phyloP scores from a whole-genome alignment of 169 alveolate genomes.

The Cytauxzoon felis region DNA sequence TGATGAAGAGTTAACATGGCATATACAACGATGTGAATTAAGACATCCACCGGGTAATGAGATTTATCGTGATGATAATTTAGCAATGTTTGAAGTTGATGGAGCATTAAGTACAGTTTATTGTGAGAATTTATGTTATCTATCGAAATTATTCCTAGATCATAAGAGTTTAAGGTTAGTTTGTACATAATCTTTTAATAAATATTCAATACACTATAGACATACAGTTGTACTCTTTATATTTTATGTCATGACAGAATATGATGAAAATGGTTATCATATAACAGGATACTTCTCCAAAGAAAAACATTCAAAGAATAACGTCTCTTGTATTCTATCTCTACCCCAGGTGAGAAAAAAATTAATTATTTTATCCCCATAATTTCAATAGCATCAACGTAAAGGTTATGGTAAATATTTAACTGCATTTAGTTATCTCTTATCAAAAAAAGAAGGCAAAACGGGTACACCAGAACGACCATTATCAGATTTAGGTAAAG shows the following conservation, averaged over 20 bases:
- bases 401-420: slow-evolving; percentile 88
- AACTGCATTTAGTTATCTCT: slow-evolving; percentile 84
- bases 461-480: slow-evolving; percentile 98
- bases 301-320: slow-evolving; percentile 84
- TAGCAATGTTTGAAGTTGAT: slow-evolving; percentile 94
- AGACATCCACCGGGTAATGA: slow-evolving; percentile 98
- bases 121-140: slow-evolving; percentile 94
- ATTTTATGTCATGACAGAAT: slow-evolving; percentile 93
- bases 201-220: slow-evolving; percentile 14
- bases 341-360: slow-evolving; percentile 81
- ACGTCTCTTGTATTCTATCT: slow-evolving; percentile 85
- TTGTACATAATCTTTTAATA: background rate
- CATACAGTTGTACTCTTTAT: slow-evolving; percentile 83
- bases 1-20: slow-evolving; percentile 85
- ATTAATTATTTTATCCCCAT: background rate
- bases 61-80: slow-evolving; percentile 87
- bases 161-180: slow-evolving; percentile 90
- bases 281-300: slow-evolving; percentile 87
- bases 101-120: slow-evolving; percentile 89
- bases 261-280: slow-evolving; percentile 81
- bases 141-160: slow-evolving; percentile 93
- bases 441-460: slow-evolving; percentile 88
- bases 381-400: slow-evolving; percentile 76
- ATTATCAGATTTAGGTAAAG: slow-evolving; percentile 93
- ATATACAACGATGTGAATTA: slow-evolving; percentile 80